phyloP scores from a whole-genome alignment of 2,329 filamentous ascomycete genomes.

The Fusarium newnesense region DNA sequence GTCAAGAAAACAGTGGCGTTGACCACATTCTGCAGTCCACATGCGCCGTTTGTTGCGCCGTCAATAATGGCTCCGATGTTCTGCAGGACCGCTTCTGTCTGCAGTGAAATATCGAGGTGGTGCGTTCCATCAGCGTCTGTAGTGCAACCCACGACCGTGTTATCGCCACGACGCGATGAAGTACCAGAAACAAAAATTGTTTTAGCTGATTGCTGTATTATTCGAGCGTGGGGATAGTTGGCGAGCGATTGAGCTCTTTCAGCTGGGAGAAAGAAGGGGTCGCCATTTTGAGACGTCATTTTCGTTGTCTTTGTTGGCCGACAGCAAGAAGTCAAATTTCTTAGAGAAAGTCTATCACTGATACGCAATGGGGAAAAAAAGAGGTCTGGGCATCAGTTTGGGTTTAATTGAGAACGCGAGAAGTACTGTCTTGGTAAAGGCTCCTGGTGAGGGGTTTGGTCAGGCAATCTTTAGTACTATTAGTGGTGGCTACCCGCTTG shows the following conservation, averaged over 20 bases:
- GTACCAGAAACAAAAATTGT: not conserved
- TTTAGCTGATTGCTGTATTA: not conserved
- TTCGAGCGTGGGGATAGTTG: not conserved
- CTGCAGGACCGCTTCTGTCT: not conserved
- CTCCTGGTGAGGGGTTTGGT: too few relatives aligned
- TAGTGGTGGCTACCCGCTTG: not conserved
- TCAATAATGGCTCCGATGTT: not conserved
- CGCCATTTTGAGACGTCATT: not conserved
- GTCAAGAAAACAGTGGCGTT: not conserved
- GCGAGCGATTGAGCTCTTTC: not conserved
- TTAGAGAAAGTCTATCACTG: rapidly evolving
- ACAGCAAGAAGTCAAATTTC: rapidly evolving
- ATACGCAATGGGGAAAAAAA: not conserved
- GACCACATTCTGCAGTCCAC: not conserved
- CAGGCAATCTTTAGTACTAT: too few relatives aligned
- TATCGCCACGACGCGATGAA: not conserved
- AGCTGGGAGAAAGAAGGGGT: not conserved
- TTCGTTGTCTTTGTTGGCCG: rapidly evolving
- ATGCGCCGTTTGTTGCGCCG: not conserved
- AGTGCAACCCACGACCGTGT: not conserved
- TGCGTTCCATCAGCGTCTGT: not conserved
- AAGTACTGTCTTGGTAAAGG: too few relatives aligned
- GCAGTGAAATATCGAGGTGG: not conserved
- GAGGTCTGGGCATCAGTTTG: not conserved
- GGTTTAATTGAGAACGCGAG: too few relatives aligned